A percentile compares a stretch with the other conserved stretches of the same genome.
Conservation (phyloP, 2,329 filamentous ascomycete genomes). For the Aspergillus sp. region DNA sequence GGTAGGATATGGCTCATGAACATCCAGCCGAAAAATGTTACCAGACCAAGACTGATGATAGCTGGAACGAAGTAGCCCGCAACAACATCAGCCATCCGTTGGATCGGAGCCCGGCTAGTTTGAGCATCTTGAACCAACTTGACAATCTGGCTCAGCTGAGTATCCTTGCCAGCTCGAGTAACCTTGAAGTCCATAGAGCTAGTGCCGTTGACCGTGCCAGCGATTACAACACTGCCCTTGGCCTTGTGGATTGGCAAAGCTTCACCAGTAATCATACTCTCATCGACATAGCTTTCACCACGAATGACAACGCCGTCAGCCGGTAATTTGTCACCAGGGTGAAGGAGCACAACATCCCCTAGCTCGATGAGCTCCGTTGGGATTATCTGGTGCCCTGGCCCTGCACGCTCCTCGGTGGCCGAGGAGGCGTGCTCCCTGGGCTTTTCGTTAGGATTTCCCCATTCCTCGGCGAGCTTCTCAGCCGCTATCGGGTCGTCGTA, state of each 20-base stretch:
- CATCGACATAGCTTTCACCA: slow-evolving; percentile 91
- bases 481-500: slow-evolving; percentile 93
- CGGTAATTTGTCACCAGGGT: slow-evolving; percentile 94
- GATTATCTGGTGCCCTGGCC: slow-evolving; percentile 76
- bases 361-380: slow-evolving; percentile 93
- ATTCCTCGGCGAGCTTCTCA: slow-evolving; percentile 82
- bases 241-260: slow-evolving; percentile 92
- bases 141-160: slow-evolving; percentile 96
- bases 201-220: slow-evolving; percentile 92
- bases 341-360: slow-evolving; percentile 87
- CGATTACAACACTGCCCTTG: slow-evolving; percentile 77
- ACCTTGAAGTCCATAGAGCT: slow-evolving; percentile 91
- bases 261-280: slow-evolving; percentile 98
- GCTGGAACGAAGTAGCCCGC: slow-evolving; percentile 92
- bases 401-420: slow-evolving; percentile 40
- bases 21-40: slow-evolving; percentile 93
- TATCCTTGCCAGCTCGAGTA: slow-evolving; percentile 88
- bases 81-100: slow-evolving; percentile 84
- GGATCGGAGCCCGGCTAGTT: slow-evolving; percentile 90
- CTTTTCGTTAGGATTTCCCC: slow-evolving; percentile 50
- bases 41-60: slow-evolving; percentile 79
- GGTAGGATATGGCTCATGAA: slow-evolving; percentile 81
- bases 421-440: slow-evolving; percentile 17
- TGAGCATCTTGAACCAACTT: slow-evolving; percentile 98
- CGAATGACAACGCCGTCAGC: slow-evolving; percentile 85